A percentile compares a stretch with the other conserved stretches of the same genome.
Evolutionary conservation across 768 basidiomycete genomes (phyloP).

Genomic region (Sporobolomyces pararoseus): DNA sequence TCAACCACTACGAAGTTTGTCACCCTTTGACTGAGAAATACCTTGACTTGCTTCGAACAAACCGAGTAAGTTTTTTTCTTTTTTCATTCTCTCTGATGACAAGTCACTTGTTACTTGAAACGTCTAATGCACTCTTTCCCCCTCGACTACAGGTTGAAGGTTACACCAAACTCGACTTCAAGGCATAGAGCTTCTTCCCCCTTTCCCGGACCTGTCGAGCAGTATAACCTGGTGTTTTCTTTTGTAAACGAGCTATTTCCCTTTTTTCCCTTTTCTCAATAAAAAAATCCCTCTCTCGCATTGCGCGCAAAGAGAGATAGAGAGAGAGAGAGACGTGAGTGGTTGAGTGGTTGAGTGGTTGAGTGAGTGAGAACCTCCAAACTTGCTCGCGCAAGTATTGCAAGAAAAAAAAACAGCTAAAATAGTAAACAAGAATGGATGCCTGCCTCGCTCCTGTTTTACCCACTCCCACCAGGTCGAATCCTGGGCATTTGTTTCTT

Average conservation of each 20-base stretch:
- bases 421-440: too few relatives aligned
- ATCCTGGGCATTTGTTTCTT: constrained; percentile 41
- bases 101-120: background rate
- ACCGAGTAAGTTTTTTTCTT: constrained; percentile 31
- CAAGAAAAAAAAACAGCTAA: too few relatives aligned
- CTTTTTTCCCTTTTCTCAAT: background rate
- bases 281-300: too few relatives aligned
- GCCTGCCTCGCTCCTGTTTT: too few relatives aligned
- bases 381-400: too few relatives aligned
- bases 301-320: too few relatives aligned
- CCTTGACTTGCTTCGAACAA: constrained; percentile 39
- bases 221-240: background rate
- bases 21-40: constrained; percentile 42
- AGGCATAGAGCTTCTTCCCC: constrained; percentile 27
- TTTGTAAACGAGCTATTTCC: background rate
- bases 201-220: too few relatives aligned
- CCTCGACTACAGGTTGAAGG: constrained; percentile 33
- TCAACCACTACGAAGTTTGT: constrained; percentile 43
- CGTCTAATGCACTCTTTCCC: too few relatives aligned
- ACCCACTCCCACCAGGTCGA: constrained; percentile 17
- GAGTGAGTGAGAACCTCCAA: too few relatives aligned
- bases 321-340: too few relatives aligned
- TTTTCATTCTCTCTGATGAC: background rate
- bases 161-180: constrained; percentile 40
- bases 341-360: too few relatives aligned